These are phyloP conservation scores for cucumber (Cucumis sativus) DNA, from an alignment of 306 rosid species.

Conservation along the genomic window Cucumber_9930_V3 NC_026659.2:26709501-26710000, in stretches of 20 bases:
- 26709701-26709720: conserved; percentile 49
- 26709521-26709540: conserved; percentile 52
- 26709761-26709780: conserved; percentile 40
- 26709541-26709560: conserved; percentile 73
- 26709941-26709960: conserved; percentile 70
- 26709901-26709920: conserved; percentile 50
- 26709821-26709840: conserved; percentile 59
- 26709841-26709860: conserved; percentile 75
- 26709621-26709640: conserved; percentile 45
- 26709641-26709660: conserved; percentile 54
- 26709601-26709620: conserved; percentile 35
- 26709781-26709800: conserved; percentile 65
- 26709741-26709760: conserved; percentile 40
- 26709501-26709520: conserved; percentile 55
- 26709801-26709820: conserved; percentile 61
- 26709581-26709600: conserved; percentile 39
- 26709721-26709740: conserved; percentile 61
- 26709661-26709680: conserved; percentile 67
- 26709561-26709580: conserved; percentile 49
- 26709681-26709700: conserved; percentile 54
- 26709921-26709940: conserved; percentile 51
- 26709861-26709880: conserved; percentile 64
- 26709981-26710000: conserved; percentile 59
- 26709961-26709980: conserved; percentile 73
- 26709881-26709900: conserved; percentile 57